Evolutionary conservation across 1,284 basidiomycete species (phyloP).

Genomic region (Tylopilus orsonianus): DNA sequence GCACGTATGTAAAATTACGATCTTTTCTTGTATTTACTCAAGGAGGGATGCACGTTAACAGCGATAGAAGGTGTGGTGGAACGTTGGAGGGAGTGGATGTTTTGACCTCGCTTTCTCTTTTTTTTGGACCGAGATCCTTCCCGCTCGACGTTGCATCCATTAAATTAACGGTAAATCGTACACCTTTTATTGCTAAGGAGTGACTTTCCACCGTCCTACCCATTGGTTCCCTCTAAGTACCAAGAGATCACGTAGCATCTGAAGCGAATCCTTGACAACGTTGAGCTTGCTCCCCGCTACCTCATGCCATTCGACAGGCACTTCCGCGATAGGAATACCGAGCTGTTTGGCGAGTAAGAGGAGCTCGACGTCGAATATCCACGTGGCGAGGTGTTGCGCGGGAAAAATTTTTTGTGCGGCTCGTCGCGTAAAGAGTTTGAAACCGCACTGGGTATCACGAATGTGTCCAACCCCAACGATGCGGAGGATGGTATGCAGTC

Average conservation of each 20-base stretch:
- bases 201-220: slow-evolving; percentile 64
- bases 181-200: slow-evolving; percentile 21
- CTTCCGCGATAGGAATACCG: slow-evolving; percentile 76
- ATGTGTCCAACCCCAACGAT: slow-evolving; percentile 86
- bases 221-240: slow-evolving; percentile 82
- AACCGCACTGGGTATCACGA: slow-evolving; percentile 93
- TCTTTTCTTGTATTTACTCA: slow-evolving; percentile 31
- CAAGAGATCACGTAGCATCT: slow-evolving; percentile 87
- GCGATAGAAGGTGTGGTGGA: slow-evolving; percentile 24
- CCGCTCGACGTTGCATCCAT: slow-evolving; percentile 12
- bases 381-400: slow-evolving; percentile 77
- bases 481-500: slow-evolving; percentile 80
- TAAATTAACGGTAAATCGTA: slow-evolving; percentile 33
- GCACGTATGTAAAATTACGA: slow-evolving; percentile 34
- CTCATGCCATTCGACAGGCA: slow-evolving; percentile 90
- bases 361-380: slow-evolving; percentile 96
- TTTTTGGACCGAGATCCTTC: slow-evolving; percentile 19
- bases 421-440: slow-evolving; percentile 86
- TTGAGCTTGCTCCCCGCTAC: slow-evolving; percentile 90
- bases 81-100: slow-evolving; percentile 13
- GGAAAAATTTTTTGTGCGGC: slow-evolving; percentile 84
- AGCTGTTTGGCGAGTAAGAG: slow-evolving; percentile 84
- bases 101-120: slow-evolving; percentile 3
- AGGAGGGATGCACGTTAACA: slow-evolving; percentile 23
- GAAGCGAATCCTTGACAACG: slow-evolving; percentile 78